These are phyloP conservation scores for Populus davidiana DNA, from an alignment of 345 rosid species.

Conservation along the genomic window DNA sequence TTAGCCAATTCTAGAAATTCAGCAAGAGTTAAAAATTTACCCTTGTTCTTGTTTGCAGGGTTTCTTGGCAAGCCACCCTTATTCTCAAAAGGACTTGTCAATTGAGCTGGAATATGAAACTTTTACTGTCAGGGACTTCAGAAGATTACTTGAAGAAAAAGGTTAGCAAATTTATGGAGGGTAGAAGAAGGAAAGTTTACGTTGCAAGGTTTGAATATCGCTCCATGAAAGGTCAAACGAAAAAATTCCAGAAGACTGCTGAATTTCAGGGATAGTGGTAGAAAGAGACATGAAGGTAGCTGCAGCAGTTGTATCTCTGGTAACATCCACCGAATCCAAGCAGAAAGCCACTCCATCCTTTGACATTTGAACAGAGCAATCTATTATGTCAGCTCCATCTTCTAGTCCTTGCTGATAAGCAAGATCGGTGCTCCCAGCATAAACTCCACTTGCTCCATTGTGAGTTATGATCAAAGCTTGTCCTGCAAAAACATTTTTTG, in stretches of 20 bases:
- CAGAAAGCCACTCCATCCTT: constrained; percentile 85
- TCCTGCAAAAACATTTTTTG: constrained; percentile 21
- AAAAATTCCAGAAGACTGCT: constrained; percentile 57
- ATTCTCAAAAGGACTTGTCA: constrained; percentile 48
- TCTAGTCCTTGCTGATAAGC: constrained; percentile 74
- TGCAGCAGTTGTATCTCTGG: constrained; percentile 54
- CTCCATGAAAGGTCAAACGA: constrained; percentile 87
- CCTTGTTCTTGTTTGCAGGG: constrained; percentile 61
- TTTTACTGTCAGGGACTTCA: background rate
- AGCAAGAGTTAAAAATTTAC: constrained; percentile 54
- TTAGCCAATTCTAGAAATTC: constrained; percentile 75
- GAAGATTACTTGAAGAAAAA: background rate
- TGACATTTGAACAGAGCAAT: constrained; percentile 81
- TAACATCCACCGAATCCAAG: constrained; percentile 56
- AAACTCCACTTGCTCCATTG: constrained; percentile 83
- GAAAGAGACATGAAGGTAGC: constrained; percentile 51
- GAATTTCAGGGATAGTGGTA: constrained; percentile 59
- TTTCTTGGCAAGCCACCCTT: constrained; percentile 39
- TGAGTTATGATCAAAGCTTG: constrained; percentile 55
- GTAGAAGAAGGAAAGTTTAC: constrained; percentile 31
- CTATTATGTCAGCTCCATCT: constrained; percentile 78
- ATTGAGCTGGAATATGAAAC: constrained; percentile 59
- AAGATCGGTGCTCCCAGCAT: constrained; percentile 78
- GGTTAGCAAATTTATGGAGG: background rate
- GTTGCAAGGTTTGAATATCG: constrained; percentile 73